Conservation (phyloP, 352 stramenopile genomes). For the Phytophthora pseudosyringae region DNA sequence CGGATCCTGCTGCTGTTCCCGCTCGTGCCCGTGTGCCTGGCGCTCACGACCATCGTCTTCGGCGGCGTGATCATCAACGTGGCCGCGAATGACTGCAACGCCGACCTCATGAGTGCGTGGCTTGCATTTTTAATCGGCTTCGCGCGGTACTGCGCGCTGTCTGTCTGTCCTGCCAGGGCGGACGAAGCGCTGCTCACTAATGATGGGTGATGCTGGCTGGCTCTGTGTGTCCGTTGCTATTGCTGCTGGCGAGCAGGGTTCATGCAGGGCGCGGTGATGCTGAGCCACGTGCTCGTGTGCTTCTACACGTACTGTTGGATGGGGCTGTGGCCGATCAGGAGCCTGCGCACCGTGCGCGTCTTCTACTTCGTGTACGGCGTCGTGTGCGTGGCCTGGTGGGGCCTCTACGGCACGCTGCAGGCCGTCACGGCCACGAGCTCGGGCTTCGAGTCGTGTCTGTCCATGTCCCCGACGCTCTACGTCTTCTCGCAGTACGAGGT, state of each 20-base stretch:
- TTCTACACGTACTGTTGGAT: conserved; percentile 85
- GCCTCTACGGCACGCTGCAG: conserved; percentile 67
- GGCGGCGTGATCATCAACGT: conserved; percentile 79
- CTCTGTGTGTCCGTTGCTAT: conserved; percentile 10
- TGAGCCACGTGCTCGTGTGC: conserved; percentile 68
- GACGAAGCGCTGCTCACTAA: conserved; percentile 3
- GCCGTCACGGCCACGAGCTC: conserved; percentile 60
- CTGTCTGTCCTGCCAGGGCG: background rate
- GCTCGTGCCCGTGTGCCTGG: conserved; percentile 60
- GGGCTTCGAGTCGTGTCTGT: conserved; percentile 74
- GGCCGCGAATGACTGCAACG: conserved; percentile 68
- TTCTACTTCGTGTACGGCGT: conserved; percentile 72
- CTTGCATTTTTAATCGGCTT: background rate
- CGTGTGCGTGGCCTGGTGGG: conserved; percentile 70
- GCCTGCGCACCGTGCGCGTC: conserved; percentile 58
- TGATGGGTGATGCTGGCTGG: conserved; percentile 18
- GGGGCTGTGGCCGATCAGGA: conserved; percentile 59
- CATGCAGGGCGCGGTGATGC: conserved; percentile 64
- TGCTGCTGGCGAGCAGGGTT: conserved; percentile 43
- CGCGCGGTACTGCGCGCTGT: background rate
- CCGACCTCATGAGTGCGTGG: conserved; percentile 64
- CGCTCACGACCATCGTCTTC: conserved; percentile 65
- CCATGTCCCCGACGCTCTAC: conserved; percentile 69
- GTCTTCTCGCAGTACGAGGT: conserved; percentile 79
- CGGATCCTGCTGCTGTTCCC: conserved; percentile 70